Evolutionary conservation across 345 rosid genomes (phyloP), one percentile per base, ranked within the genome.

Genomic region (Citrus inodora): DNA sequence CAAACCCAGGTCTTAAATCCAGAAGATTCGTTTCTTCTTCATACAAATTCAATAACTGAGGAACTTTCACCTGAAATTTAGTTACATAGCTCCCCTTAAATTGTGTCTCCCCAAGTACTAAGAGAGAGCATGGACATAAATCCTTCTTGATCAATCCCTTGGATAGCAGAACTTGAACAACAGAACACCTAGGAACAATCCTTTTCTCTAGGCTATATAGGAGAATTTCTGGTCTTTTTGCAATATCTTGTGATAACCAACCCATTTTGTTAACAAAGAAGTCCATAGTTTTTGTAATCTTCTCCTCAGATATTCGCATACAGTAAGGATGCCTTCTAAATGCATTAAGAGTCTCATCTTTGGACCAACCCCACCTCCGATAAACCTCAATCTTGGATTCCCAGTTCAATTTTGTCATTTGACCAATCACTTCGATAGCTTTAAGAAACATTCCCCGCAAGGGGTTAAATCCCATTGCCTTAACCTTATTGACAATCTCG

Each of bases 181-280:
- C 83, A 10, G 48, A 56, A 35, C 70, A 61, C 72, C 90, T 71
- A 2, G 89, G 90, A 9, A 80, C 46, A 53, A 81, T 48, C 56
- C 86, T 83, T 67, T 70, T 86, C 46, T 79, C 66, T 67, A 81
- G 67, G 85, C 89, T 84, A 14, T 51, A 22, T 0, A 71, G 4
- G 42, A 84, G 40, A 56, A 79, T 0, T 2, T 2, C 0, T 1
- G 86, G 86, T 19, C 13, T 3, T 4, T 17, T 60, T 7, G 75
- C 73, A 67, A 86, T 28, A 64, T 4, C 27, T 1, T 79, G 71
- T 5, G 84, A 13, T 1, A 66, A 66, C 74, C 61, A 78, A 21
- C 85, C 85, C 81, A 85, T 74, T 61, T 77, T 53, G 46, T 85
- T 74, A 19, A 86, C 83, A 73, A 79, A 46, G 32, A 71, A 46